Conservation (phyloP, 495 filamentous ascomycete species). For the Xylaria flabelliformis region DNA sequence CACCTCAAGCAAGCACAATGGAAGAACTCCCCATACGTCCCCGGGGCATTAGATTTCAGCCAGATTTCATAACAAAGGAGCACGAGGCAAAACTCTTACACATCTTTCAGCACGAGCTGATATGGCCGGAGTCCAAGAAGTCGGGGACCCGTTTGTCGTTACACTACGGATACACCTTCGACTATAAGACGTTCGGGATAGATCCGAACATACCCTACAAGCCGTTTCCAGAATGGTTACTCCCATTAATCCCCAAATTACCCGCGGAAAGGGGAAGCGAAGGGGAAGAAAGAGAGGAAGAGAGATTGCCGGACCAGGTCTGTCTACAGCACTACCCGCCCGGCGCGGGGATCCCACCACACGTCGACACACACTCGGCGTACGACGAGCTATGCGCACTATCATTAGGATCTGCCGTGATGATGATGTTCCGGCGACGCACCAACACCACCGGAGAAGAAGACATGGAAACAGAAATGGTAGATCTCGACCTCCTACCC, state of each 20-base stretch:
- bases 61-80: slow-evolving; percentile 30
- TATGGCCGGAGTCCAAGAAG: slow-evolving; percentile 26
- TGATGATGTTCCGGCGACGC: slow-evolving; percentile 32
- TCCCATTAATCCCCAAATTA: slow-evolving; percentile 26
- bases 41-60: slow-evolving; percentile 24
- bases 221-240: slow-evolving; percentile 32
- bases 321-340: slow-evolving; percentile 36
- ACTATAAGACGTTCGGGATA: slow-evolving; percentile 36
- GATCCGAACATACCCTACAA: slow-evolving; percentile 33
- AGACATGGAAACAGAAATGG: slow-evolving; percentile 5
- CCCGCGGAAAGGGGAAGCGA: not conserved
- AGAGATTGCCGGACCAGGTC: slow-evolving; percentile 30
- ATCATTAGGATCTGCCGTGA: slow-evolving; percentile 28
- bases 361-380: slow-evolving; percentile 34
- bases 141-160: slow-evolving; percentile 22
- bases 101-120: slow-evolving; percentile 30
- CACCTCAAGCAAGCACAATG: slow-evolving; percentile 15
- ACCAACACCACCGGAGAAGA: no score
- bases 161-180: slow-evolving; percentile 37
- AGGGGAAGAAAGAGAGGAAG: not conserved
- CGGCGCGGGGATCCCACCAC: slow-evolving; percentile 35
- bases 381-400: slow-evolving; percentile 35
- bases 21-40: slow-evolving; percentile 25
- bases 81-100: slow-evolving; percentile 29
- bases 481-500: slow-evolving; percentile 31